Evolutionary conservation across 108 stramenopile species (phyloP), one percentile per base, ranked within the genome.

Genomic region (Cylindrotheca closterium): DNA sequence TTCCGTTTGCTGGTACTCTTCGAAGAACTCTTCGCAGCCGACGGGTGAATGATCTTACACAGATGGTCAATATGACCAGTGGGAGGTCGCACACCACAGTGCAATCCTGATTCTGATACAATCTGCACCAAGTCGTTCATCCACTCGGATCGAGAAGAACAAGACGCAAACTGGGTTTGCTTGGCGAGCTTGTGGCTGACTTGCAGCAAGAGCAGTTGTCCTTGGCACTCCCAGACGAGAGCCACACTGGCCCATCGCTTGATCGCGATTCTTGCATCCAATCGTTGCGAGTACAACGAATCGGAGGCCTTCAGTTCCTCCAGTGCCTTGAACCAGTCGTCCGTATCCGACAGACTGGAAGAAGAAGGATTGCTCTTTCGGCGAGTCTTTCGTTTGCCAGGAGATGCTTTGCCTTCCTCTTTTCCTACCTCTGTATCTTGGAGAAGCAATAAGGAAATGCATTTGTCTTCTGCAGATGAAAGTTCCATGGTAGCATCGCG

Each of bases 251-350:
- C 63, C 75, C 69, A 75, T 30, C 71, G 66, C 37, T 56, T 58
- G 23, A 75, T 59, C 0, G 73, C 46, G 17, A 75, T 51, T 18
- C 79, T 56, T 32, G 65, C 79, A 55, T 79, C 78, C 45, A 79
- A 46, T 4, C 51, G 33, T 30, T 27, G 18, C 18, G 30, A 21
- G 15, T 42, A 42, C 7, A 10, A 42, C 27, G 33, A 34, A 31
- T 58, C 33, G 10, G 54, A 52, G 29, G 30, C 59, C 27, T 26
- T 23, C 22, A 49, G 5, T 10, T 22, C 26, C 24, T 61, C 27
- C 60, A 61, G 26, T 2, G 60, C 60, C 29, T 48, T 2, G 5
- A 34, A 28, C 24, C 33, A 34, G 3, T 45, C 60, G 4, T 18
- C 47, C 46, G 48, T 7, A 19, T 61, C 58, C 27, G 5, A 5